Evolutionary conservation across 345 rosid species (phyloP), one percentile per base, ranked within the genome.

Genomic region (Microthlaspi erraticum): DNA sequence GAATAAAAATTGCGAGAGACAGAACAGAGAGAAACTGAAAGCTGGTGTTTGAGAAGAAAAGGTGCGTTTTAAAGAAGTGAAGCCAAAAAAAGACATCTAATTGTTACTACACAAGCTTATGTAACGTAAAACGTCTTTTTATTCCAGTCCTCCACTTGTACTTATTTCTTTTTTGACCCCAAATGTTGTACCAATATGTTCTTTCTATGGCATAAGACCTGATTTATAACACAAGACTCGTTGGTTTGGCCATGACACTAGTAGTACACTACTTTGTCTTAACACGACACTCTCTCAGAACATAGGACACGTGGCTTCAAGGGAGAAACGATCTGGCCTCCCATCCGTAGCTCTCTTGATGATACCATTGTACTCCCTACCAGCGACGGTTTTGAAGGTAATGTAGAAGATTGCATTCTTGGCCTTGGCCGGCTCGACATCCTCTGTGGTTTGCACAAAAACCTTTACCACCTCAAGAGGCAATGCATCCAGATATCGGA

Each of bases 1-100:
- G 53, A 43, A 7, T 0, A 31, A 70, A 68, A 70, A 68, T 65
- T 26, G 72, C 54, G 46, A 2, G 46, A 2, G n/a, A 29, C 18
- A 6, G 14, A 70, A 60, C 60, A 69, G 68, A 17, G 20, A 60
- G 72, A 53, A 56, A 71, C 53, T 61, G 60, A 63, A 59, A 43
- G 54, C 43, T 52, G 14, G 43, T 34, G 11, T 8, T 5, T 12
- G 31, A 17, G 58, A 23, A 50, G 57, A 38, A 17, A 44, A 50
- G 59, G 14, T 66, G 49, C 48, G 37, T 53, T 52, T 64, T 44
- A 37, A 56, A 10, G 7, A 50, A 50, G 59, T 8, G 60, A 71
- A 70, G 19, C 74, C 18, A 2, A 36, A 34, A 62, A 53, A 34
- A 72, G 72, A 74, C 71, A 41, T 23, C 26, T 2, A 23, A 2